A percentile compares a stretch with the other conserved stretches of the same genome.
Evolutionary conservation across 805 yeast genomes (phyloP).

Genomic region (Lachancea mirantina): DNA sequence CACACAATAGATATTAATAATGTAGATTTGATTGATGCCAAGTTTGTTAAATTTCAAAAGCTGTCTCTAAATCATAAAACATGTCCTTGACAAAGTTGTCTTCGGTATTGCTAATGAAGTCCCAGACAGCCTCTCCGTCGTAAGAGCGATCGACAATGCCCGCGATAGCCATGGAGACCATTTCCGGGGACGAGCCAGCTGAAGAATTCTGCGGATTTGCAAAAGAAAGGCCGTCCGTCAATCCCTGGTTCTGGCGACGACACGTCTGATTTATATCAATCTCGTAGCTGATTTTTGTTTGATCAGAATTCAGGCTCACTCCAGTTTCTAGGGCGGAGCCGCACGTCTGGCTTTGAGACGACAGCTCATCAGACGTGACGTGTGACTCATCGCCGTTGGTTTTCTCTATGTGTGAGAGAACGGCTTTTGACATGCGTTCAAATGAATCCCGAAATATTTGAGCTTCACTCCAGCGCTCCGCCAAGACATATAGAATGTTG

Average conservation of each 20-base stretch:
- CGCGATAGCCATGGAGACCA: not conserved
- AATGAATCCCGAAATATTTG: constrained; percentile 26
- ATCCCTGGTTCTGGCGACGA: not conserved
- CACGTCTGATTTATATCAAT: not conserved
- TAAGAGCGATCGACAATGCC: not conserved
- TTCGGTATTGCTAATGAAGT: constrained; percentile 28
- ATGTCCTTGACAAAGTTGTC: constrained; percentile 27
- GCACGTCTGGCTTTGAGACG: not conserved
- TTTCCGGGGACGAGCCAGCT: constrained; percentile 5
- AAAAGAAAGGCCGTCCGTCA: constrained; percentile 10
- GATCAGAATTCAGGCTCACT: not conserved
- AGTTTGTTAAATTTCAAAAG: constrained; percentile 6
- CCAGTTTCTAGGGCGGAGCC: not conserved
- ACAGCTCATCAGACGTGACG: not conserved
- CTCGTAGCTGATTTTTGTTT: not conserved
- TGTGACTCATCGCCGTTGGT: constrained; percentile 1
- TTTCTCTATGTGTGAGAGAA: constrained; percentile 13
- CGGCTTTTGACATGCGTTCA: constrained; percentile 22
- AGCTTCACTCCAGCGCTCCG: constrained; percentile 27
- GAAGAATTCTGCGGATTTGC: constrained; percentile 3
- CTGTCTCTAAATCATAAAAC: constrained; percentile 27
- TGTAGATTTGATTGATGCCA: not conserved
- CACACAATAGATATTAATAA: too few species aligned
- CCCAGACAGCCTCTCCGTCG: constrained; percentile 19
- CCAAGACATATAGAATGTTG: constrained; percentile 24